Conservation (phyloP, 805 yeast species). For the Myxozyma geophila region DNA sequence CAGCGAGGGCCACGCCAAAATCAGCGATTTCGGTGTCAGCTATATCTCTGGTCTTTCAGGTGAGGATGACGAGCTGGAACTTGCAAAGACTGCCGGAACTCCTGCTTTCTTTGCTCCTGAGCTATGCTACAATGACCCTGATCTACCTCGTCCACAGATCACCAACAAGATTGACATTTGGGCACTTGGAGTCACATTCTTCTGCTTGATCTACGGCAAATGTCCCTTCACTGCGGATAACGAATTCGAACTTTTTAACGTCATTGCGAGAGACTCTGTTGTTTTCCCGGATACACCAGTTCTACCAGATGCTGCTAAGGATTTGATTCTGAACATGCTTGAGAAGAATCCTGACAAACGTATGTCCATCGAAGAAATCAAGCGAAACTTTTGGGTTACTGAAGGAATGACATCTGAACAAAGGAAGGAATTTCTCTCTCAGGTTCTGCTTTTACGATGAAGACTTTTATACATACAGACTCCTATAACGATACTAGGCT, state of each 20-base stretch:
- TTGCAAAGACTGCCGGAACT: constrained; percentile 96
- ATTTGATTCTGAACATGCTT: constrained; percentile 64
- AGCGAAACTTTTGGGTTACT: constrained; percentile 71
- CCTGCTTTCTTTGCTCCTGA: constrained; percentile 98
- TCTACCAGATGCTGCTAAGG: constrained; percentile 47
- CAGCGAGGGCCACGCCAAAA: constrained; percentile 75
- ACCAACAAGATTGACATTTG: constrained; percentile 91
- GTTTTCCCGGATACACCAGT: constrained; percentile 56
- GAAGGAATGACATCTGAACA: constrained; percentile 46
- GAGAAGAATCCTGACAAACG: constrained; percentile 72
- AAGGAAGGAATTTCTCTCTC: constrained; percentile 18
- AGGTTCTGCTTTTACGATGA: constrained; percentile 21
- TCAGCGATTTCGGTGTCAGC: constrained; percentile 96
- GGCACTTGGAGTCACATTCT: constrained; percentile 94
- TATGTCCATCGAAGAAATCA: constrained; percentile 71
- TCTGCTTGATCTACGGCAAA: constrained; percentile 82
- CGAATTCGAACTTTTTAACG: constrained; percentile 83
- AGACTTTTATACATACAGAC: neutral
- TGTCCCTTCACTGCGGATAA: constrained; percentile 88
- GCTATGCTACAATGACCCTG: constrained; percentile 64
- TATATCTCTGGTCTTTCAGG: constrained; percentile 55
- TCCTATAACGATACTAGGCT: neutral
- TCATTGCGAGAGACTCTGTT: constrained; percentile 67
- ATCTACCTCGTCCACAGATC: constrained; percentile 55
- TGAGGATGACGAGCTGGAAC: constrained; percentile 64